phyloP scores from a whole-genome alignment of 352 stramenopile species.

The Globisporangium apiculatum region DNA sequence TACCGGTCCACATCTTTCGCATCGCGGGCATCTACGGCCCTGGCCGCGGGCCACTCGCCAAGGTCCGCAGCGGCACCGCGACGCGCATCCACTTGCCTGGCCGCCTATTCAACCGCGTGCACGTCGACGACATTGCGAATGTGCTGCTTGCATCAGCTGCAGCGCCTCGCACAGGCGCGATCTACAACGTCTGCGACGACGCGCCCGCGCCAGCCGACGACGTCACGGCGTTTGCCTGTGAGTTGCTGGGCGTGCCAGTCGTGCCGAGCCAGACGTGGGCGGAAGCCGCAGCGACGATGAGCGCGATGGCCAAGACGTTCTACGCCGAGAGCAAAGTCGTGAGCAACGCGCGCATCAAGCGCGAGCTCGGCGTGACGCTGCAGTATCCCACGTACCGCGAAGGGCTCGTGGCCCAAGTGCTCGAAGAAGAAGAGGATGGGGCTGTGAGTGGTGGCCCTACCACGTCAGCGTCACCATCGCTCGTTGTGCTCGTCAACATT shows the following conservation, averaged over 20 bases:
- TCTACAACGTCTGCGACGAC: conserved; percentile 91
- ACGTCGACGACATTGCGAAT: conserved; percentile 87
- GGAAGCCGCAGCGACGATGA: conserved; percentile 70
- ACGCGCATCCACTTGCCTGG: conserved; percentile 68
- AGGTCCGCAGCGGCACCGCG: conserved; percentile 58
- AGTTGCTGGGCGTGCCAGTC: conserved; percentile 50
- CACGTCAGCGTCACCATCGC: neutral
- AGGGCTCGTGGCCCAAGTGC: conserved; percentile 66
- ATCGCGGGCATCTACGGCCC: conserved; percentile 91
- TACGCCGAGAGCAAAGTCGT: conserved; percentile 82
- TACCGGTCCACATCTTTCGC: conserved; percentile 84
- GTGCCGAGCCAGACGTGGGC: conserved; percentile 59
- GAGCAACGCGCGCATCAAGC: conserved; percentile 65
- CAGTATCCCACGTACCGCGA: conserved; percentile 78
- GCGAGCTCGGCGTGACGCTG: conserved; percentile 65
- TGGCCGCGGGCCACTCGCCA: conserved; percentile 70
- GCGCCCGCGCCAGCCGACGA: conserved; percentile 74
- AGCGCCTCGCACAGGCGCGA: conserved; percentile 41
- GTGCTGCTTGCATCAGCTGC: conserved; percentile 69
- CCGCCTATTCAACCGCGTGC: conserved; percentile 83
- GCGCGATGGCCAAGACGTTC: conserved; percentile 81
- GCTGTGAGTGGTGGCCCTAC: neutral
- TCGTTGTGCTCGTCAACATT: conserved; percentile 69
- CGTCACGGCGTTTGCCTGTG: conserved; percentile 73
- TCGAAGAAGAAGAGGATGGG: conserved; percentile 53